Percentiles rank a stretch among this genome's conserved stretches.
phyloP scores from a whole-genome alignment of 495 filamentous ascomycete genomes.

The Patellaria atrata region DNA sequence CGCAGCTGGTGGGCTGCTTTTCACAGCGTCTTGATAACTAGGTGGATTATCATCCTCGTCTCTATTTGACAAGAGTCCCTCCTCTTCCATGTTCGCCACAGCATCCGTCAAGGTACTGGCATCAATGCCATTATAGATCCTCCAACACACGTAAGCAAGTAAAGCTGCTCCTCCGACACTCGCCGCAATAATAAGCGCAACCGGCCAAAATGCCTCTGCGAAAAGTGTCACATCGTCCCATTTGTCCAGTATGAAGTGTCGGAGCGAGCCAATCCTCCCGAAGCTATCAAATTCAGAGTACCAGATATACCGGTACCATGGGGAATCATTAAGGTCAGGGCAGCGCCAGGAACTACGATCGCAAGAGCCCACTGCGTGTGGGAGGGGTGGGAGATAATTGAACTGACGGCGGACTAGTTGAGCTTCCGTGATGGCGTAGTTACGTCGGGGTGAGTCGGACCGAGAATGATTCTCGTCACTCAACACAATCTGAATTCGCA shows the following conservation, averaged over 20 bases:
- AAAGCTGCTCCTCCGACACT: too few species aligned
- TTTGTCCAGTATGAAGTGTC: slow-evolving; percentile 3
- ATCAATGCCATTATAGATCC: too few species aligned
- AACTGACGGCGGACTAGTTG: not conserved
- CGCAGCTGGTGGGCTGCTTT: too few species aligned
- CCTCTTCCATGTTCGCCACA: too few species aligned
- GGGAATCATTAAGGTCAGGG: slow-evolving; percentile 4
- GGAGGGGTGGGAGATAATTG: slow-evolving; percentile 1
- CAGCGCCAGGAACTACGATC: slow-evolving; percentile 6
- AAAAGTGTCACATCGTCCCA: slow-evolving; percentile 1
- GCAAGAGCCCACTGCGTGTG: slow-evolving; percentile 4
- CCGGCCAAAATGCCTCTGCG: slow-evolving; percentile 3
- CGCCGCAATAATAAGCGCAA: slow-evolving; percentile 5
- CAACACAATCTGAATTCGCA: slow-evolving; percentile 6
- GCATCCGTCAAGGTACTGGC: too few species aligned
- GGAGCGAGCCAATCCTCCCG: slow-evolving; percentile 8
- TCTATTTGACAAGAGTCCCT: too few species aligned
- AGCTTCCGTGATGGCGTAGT: slow-evolving; percentile 5
- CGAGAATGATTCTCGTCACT: slow-evolving; percentile 4
- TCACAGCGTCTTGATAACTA: too few species aligned
- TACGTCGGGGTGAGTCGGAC: slow-evolving; percentile 4
- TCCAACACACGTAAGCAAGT: too few species aligned
- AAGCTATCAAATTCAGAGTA: slow-evolving; percentile 6
- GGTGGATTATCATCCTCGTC: too few species aligned
- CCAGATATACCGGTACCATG: slow-evolving; percentile 13